phyloP scores from a whole-genome alignment of 345 rosid genomes.

The Citrus trifoliata region DNA sequence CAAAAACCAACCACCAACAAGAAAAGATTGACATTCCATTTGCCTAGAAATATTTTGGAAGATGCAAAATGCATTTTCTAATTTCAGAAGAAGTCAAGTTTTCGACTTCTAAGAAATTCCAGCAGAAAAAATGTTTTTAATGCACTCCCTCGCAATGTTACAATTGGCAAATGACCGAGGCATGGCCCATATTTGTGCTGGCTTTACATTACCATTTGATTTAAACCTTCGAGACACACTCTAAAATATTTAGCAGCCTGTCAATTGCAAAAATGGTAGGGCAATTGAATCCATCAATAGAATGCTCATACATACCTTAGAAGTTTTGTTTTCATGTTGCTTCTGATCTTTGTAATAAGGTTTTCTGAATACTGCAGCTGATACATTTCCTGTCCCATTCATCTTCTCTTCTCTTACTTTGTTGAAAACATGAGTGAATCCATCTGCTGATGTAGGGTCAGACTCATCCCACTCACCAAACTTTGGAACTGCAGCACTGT shows the following conservation, averaged over 20 bases:
- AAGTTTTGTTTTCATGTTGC: neutral
- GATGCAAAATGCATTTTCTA: neutral
- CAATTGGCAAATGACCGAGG: neutral
- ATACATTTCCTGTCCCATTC: neutral
- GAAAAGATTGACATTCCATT: neutral
- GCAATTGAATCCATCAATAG: neutral
- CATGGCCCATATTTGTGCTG: neutral
- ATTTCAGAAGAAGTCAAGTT: neutral
- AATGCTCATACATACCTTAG: constrained; percentile 8
- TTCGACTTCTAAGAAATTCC: neutral
- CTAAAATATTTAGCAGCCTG: neutral
- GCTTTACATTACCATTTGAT: neutral
- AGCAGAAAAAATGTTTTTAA: neutral
- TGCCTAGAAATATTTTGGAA: neutral
- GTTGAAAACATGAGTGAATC: constrained; percentile 30
- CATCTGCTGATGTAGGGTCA: constrained; percentile 33
- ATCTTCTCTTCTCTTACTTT: constrained; percentile 30
- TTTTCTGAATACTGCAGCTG: neutral
- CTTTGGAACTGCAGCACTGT: constrained; percentile 27
- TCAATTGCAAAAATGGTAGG: neutral
- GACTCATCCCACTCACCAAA: constrained; percentile 44
- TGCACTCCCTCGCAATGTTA: neutral
- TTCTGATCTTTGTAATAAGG: neutral
- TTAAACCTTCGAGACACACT: neutral
- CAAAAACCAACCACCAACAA: neutral